These are phyloP conservation scores for Phytopythium litorale DNA, from an alignment of 352 stramenopile genomes.

Conservation along the genomic window DNA sequence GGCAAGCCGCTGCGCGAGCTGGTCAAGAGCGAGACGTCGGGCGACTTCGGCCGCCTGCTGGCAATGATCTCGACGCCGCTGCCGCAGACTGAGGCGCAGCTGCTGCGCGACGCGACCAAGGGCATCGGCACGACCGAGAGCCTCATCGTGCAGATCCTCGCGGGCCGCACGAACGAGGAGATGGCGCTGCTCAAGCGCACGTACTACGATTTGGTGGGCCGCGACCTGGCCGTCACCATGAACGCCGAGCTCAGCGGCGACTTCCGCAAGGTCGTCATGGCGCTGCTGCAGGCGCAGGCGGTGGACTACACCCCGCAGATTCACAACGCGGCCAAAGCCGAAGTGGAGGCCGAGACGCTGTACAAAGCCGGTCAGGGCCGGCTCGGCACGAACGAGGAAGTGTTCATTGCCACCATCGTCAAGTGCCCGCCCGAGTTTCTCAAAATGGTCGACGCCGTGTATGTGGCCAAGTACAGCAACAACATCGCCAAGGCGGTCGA, in stretches of 20 bases:
- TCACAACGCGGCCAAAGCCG: constrained; percentile 61
- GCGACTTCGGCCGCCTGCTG: constrained; percentile 65
- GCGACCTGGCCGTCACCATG: constrained; percentile 62
- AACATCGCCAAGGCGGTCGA: constrained; percentile 74
- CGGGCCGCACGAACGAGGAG: constrained; percentile 71
- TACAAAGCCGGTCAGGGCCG: constrained; percentile 78
- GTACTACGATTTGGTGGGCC: constrained; percentile 67
- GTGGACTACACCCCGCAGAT: constrained; percentile 53
- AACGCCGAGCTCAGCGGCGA: constrained; percentile 72
- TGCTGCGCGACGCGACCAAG: constrained; percentile 68
- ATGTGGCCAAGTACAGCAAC: constrained; percentile 77
- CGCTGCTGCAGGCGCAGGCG: constrained; percentile 45
- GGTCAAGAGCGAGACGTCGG: constrained; percentile 69
- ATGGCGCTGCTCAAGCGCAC: constrained; percentile 76
- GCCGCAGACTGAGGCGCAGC: constrained; percentile 61
- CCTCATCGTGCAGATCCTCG: constrained; percentile 64
- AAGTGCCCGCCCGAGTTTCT: constrained; percentile 56
- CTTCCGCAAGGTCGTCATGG: constrained; percentile 74
- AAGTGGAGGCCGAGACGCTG: constrained; percentile 54
- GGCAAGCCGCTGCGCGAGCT: constrained; percentile 48
- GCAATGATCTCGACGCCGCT: constrained; percentile 72
- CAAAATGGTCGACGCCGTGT: constrained; percentile 64
- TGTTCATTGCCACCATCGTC: constrained; percentile 61
- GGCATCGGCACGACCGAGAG: constrained; percentile 69
- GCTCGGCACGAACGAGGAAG: constrained; percentile 69